Percentiles rank a stretch among this genome's conserved stretches.
Evolutionary conservation across 805 yeast genomes (phyloP).

Genomic region (Blastobotrys americana): DNA sequence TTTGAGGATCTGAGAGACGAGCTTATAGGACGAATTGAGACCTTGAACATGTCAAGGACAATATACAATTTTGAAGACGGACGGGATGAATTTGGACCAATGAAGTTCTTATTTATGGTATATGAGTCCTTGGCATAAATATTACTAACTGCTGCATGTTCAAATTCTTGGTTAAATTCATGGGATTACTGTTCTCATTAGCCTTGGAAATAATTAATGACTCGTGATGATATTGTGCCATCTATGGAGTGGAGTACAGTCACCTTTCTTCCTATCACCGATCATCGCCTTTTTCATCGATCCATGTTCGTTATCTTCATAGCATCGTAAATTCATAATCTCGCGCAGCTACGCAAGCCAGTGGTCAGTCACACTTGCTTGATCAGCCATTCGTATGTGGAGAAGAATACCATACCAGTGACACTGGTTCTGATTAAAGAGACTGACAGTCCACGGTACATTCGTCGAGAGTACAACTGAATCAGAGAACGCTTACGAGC

Average conservation of each 20-base stretch:
- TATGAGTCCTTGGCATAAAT: no score
- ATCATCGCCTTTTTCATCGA: no score
- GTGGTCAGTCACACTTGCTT: constrained; percentile 11
- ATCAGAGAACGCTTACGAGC: constrained; percentile 24
- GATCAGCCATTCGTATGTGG: constrained; percentile 64
- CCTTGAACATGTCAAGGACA: constrained; percentile 28
- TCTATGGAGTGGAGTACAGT: no score
- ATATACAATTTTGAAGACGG: constrained; percentile 51
- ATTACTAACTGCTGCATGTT: no score
- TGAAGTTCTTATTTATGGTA: constrained; percentile 35
- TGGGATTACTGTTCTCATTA: no score
- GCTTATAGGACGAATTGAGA: constrained; percentile 50
- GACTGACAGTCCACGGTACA: constrained; percentile 75
- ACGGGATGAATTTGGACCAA: constrained; percentile 78
- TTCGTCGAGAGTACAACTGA: constrained; percentile 38
- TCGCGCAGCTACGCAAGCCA: no score
- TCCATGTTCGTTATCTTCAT: no score
- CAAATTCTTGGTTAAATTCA: no score
- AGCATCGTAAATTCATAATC: no score
- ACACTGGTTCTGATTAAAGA: constrained; percentile 63
- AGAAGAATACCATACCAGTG: constrained; percentile 69
- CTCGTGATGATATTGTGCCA: no score
- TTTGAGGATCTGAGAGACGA: constrained; percentile 57
- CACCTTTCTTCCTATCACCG: no score
- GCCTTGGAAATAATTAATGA: no score